These are phyloP conservation scores for Laburnicola sp. DNA, from an alignment of 2,329 filamentous ascomycete genomes.

Conservation along the genomic window DNA sequence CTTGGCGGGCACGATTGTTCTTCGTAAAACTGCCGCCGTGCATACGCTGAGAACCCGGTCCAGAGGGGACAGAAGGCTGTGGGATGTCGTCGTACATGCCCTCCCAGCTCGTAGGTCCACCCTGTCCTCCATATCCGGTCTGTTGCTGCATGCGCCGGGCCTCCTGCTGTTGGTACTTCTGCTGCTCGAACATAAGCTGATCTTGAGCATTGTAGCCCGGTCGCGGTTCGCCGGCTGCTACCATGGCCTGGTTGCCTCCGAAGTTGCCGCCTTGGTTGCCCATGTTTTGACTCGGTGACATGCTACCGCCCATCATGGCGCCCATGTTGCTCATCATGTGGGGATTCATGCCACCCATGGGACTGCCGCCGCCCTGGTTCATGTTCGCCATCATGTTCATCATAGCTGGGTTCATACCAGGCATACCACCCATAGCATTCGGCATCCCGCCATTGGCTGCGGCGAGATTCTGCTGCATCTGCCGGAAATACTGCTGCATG, in stretches of 20 bases:
- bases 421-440: slow-evolving; percentile 60
- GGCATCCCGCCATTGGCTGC: slow-evolving; percentile 46
- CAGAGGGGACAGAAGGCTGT: slow-evolving; percentile 68
- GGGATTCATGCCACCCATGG: slow-evolving; percentile 58
- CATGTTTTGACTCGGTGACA: slow-evolving; percentile 37
- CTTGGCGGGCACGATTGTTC: slow-evolving; percentile 44
- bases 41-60: slow-evolving; percentile 47
- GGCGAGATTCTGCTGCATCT: slow-evolving; percentile 93
- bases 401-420: slow-evolving; percentile 17
- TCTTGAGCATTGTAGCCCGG: slow-evolving; percentile 69
- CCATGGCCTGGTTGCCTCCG: slow-evolving; percentile 39
- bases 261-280: slow-evolving; percentile 65
- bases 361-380: neutral
- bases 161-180: slow-evolving; percentile 75
- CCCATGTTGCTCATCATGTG: slow-evolving; percentile 52
- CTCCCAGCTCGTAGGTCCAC: slow-evolving; percentile 86
- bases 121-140: slow-evolving; percentile 54
- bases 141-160: slow-evolving; percentile 56
- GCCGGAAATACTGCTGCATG: slow-evolving; percentile 95
- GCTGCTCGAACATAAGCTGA: slow-evolving; percentile 74
- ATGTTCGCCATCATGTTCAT: slow-evolving; percentile 28
- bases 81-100: slow-evolving; percentile 98
- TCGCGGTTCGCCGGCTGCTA: slow-evolving; percentile 30
- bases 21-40: slow-evolving; percentile 35
- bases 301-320: slow-evolving; percentile 49